These are phyloP conservation scores for Rhizodiscina lignyota DNA, from an alignment of 495 filamentous ascomycete species.

Conservation along the genomic window DNA sequence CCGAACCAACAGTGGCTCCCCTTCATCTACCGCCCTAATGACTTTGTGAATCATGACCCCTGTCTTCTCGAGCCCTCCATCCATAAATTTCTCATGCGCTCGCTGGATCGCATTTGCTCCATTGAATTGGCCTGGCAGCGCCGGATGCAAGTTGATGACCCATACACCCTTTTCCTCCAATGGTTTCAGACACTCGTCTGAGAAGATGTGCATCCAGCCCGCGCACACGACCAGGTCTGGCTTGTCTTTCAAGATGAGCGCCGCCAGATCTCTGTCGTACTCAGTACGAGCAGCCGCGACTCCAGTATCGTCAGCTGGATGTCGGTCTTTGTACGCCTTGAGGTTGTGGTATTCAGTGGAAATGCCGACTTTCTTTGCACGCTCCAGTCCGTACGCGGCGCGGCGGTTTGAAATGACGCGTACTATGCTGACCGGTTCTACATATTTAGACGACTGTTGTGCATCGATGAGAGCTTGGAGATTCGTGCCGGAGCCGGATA, in stretches of 20 bases:
- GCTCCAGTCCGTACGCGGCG: constrained; percentile 59
- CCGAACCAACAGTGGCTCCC: constrained; percentile 51
- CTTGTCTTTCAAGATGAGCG: constrained; percentile 44
- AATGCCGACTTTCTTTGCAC: constrained; percentile 53
- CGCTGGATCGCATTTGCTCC: constrained; percentile 64
- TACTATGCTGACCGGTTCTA: constrained; percentile 37
- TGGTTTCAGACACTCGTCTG: constrained; percentile 46
- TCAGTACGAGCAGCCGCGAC: constrained; percentile 26
- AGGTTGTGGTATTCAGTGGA: constrained; percentile 80
- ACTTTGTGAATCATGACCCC: constrained; percentile 93
- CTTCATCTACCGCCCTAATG: constrained; percentile 69
- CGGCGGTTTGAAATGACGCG: constrained; percentile 74
- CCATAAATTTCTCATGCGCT: constrained; percentile 57
- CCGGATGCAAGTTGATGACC: constrained; percentile 82
- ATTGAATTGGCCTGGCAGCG: constrained; percentile 59
- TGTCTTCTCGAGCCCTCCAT: constrained; percentile 56
- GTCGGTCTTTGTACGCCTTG: constrained; percentile 38
- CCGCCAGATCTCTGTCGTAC: constrained; percentile 71
- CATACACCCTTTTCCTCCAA: constrained; percentile 39
- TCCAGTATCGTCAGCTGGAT: constrained; percentile 9
- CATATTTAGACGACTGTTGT: constrained; percentile 33
- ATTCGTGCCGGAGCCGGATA: constrained; percentile 73
- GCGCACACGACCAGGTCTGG: constrained; percentile 57
- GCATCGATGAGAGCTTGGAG: constrained; percentile 84
- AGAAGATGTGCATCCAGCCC: constrained; percentile 62